A percentile compares a stretch with the other conserved stretches of the same genome.
Evolutionary conservation across 768 basidiomycete species (phyloP).

Genomic region (Termitomyces sp.): DNA sequence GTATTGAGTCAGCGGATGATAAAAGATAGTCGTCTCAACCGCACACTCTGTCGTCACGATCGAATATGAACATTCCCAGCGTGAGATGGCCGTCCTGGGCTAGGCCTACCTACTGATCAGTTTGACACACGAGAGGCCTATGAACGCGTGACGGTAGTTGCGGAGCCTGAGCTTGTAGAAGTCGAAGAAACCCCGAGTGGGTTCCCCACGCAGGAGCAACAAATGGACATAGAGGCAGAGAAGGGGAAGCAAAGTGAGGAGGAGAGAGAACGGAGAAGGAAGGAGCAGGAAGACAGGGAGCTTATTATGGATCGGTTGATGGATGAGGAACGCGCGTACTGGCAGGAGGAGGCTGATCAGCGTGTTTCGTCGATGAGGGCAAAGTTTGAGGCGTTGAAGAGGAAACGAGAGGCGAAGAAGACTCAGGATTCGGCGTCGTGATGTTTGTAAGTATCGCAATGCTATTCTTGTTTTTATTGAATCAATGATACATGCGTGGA

Average conservation of each 20-base stretch:
- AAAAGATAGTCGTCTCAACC: too few species aligned
- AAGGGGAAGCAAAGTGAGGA: constrained; percentile 29
- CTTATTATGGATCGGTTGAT: constrained; percentile 80
- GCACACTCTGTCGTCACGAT: constrained; percentile 3
- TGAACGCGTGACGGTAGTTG: constrained; percentile 66
- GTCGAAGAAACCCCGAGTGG: constrained; percentile 36
- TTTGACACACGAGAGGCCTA: constrained; percentile 45
- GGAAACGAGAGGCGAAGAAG: constrained; percentile 24
- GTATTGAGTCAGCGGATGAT: too few species aligned
- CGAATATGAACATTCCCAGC: constrained; percentile 74
- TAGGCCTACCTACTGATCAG: constrained; percentile 18
- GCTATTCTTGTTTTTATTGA: not conserved
- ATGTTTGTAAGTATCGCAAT: not conserved
- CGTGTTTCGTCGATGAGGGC: constrained; percentile 61
- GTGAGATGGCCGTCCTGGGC: constrained; percentile 49
- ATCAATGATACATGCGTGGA: not conserved
- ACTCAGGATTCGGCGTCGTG: not conserved
- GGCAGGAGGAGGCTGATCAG: constrained; percentile 85
- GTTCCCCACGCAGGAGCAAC: constrained; percentile 33
- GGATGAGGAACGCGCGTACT: constrained; percentile 82
- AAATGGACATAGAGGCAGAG: constrained; percentile 18
- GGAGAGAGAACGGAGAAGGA: constrained; percentile 40
- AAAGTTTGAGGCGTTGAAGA: constrained; percentile 52
- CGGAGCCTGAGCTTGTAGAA: constrained; percentile 53
- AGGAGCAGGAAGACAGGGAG: constrained; percentile 69